Evolutionary conservation across 1,284 basidiomycete species (phyloP), one percentile per base, ranked within the genome.

Genomic region (Puccinia triticina): DNA sequence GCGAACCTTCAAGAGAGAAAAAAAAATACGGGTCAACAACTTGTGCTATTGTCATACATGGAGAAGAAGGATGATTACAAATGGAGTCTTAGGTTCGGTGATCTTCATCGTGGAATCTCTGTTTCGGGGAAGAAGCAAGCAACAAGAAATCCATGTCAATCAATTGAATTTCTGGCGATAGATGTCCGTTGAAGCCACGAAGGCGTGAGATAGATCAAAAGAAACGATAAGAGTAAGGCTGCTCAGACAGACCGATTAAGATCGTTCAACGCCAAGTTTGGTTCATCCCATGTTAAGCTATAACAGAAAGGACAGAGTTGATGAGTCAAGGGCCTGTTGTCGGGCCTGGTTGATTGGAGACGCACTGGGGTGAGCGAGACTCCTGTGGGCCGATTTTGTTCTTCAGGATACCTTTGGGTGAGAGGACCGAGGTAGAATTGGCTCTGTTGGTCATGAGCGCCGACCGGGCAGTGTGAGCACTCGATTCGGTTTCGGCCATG

Each of bases 31-130:
- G 18, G 48, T 21, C 16, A 16, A 11, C 26, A 32, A 8, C 14
- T 61, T 61, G 11, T 61, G 59, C 8, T 14, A 34, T 61, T 61
- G 7, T 43, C 4, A 43, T 43, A 43, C 40, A 43, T 57, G 26
- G 26, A 40, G 10, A 21, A 67, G 26, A n/a, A 23, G 12, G 12
- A 64, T 11, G 11, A 29, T 78, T 64, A 80, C 78, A 48, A 80
- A 80, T 61, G 78, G 78, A 29, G 78, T 80, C 57, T 80, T 80
- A 21, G 78, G 78, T 72, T 80, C 78, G 40, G 78, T 80, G 57
- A 80, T 80, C 55, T 80, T 80, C 78, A 80, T 80, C 16, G 48
- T 80, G 37, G 78, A 80, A 72, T 80, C 78, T 46, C 78, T 80
- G 40, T 48, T 43, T 40, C 50, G 37, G 66, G 5, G 34, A 32